Evolutionary conservation across 106 monocot species (phyloP).

Genomic region (Ottelia alismoides): DNA sequence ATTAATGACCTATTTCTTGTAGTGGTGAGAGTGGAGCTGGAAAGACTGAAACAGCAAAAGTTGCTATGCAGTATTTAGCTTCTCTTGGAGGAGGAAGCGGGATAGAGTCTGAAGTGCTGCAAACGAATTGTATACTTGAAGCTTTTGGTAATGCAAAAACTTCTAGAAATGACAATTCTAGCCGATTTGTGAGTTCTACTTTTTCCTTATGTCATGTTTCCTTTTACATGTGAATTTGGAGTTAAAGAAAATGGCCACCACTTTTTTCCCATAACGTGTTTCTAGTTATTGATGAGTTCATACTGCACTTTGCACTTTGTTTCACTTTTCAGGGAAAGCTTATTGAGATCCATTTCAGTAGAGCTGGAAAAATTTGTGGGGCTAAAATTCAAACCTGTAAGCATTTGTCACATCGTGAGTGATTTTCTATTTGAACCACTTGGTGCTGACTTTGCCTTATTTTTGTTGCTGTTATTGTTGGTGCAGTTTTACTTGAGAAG

Average conservation of each 20-base stretch:
- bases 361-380: conserved; percentile 88
- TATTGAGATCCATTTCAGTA: conserved; percentile 96
- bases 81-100: conserved; percentile 94
- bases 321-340: conserved; percentile 69
- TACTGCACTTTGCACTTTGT: not conserved
- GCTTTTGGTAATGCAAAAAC: conserved; percentile 99
- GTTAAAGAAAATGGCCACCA: not conserved
- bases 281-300: not conserved
- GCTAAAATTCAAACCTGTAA: conserved; percentile 97
- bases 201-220: not conserved
- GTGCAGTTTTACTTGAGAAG: conserved; percentile 95
- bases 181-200: conserved; percentile 79
- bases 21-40: conserved; percentile 99
- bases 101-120: conserved; percentile 93
- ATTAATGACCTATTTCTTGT: conserved; percentile 8
- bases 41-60: conserved; percentile 99
- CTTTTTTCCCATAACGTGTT: not conserved
- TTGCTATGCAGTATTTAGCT: conserved; percentile 99
- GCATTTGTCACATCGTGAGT: conserved; percentile 2
- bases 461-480: conserved; percentile 4
- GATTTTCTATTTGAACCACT: conserved; percentile 3
- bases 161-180: conserved; percentile 89
- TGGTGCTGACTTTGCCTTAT: conserved; percentile 8
- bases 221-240: no score
- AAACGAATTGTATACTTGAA: conserved; percentile 97